Base-by-base conservation (phyloP, 805 yeast species). In the Wickerhamiella dianesei region DNA sequence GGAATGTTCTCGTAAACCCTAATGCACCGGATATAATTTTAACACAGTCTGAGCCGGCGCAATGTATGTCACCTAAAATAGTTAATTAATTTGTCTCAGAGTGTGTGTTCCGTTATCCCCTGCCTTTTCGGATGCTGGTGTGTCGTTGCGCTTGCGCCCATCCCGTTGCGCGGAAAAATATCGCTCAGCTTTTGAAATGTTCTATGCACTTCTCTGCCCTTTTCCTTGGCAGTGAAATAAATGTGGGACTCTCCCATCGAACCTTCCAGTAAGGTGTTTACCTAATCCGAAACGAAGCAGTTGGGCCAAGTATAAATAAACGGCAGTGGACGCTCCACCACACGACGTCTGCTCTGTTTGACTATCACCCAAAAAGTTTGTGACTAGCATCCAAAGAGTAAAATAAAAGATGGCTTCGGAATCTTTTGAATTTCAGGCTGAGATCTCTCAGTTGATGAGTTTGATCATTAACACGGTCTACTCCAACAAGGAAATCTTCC, bases 391-490 rank as follows among this genome's bases (percentile, higher is more conserved):
- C 32, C 32, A 25, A 25, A 25, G 6, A 25, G 32, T 25, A 25
- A 25, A 21, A n/a, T n/a, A n/a, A n/a, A 53, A 52, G 49, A 59
- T 59, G 64, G 53, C 58, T 41, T 56, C 64, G 44, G 67, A 64
- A 52, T 62, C 66, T 42, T 64, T 57, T 55, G 97, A 89, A 76
- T 92, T 92, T 73, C 96, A 94, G 72, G 99, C 99, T 79, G 99
- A 92, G 87, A 92, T 92, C 72, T 86, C 97, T 82, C 98, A 92
- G 94, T 78, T 92, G 80, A 82, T 92, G 97, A 86, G 96, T 71
- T 80, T 92, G 78, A 86, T 92, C 87, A 92, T 92, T 75, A 92
- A 92, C 86, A 92, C 99, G 49, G 99, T 92, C 63, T 92, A 92
- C 74, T 92, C 98, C 47, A 92, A 92, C 82, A 92, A 92, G 76